Percentiles rank a stretch among this genome's conserved stretches.
These are phyloP conservation scores for Laguncularia racemosa DNA, from an alignment of 345 rosid genomes.

Conservation along the genomic window DNA sequence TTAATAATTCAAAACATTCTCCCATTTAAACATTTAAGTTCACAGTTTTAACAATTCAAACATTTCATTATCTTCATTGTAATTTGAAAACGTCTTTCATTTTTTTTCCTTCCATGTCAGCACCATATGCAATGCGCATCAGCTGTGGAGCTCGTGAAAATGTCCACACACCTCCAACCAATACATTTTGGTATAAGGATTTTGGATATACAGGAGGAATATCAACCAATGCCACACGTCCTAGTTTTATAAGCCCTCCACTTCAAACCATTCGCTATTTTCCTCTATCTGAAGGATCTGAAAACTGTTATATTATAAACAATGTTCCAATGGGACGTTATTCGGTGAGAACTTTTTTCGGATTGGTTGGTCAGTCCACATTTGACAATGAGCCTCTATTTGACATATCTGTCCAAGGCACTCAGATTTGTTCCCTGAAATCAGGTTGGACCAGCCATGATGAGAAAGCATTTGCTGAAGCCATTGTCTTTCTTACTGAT, in stretches of 20 bases:
- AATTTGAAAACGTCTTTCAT: too few relatives aligned
- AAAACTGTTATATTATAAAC: slow-evolving; percentile 73
- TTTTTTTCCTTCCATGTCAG: slow-evolving; percentile 19
- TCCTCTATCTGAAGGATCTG: slow-evolving; percentile 83
- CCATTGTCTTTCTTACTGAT: slow-evolving; percentile 54
- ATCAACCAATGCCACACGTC: slow-evolving; percentile 49
- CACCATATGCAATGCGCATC: slow-evolving; percentile 80
- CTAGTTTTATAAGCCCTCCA: slow-evolving; percentile 59
- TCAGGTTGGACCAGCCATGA: slow-evolving; percentile 86
- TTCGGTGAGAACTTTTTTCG: slow-evolving; percentile 77
- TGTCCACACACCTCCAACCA: slow-evolving; percentile 58
- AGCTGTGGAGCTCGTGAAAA: slow-evolving; percentile 81
- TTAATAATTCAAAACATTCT: too few relatives aligned
- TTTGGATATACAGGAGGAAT: slow-evolving; percentile 89
- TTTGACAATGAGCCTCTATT: slow-evolving; percentile 74
- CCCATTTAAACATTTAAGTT: too few relatives aligned
- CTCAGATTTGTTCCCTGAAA: slow-evolving; percentile 64
- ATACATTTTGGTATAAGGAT: slow-evolving; percentile 84
- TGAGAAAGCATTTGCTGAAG: slow-evolving; percentile 80
- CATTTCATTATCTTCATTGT: too few relatives aligned
- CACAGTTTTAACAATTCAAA: too few relatives aligned
- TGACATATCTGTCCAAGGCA: slow-evolving; percentile 86
- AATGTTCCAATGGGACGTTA: slow-evolving; percentile 77
- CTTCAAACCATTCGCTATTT: slow-evolving; percentile 75
- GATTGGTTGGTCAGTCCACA: slow-evolving; percentile 29